Conservation (phyloP, 1,284 basidiomycete species). For the Ceratobasidium sp. region DNA sequence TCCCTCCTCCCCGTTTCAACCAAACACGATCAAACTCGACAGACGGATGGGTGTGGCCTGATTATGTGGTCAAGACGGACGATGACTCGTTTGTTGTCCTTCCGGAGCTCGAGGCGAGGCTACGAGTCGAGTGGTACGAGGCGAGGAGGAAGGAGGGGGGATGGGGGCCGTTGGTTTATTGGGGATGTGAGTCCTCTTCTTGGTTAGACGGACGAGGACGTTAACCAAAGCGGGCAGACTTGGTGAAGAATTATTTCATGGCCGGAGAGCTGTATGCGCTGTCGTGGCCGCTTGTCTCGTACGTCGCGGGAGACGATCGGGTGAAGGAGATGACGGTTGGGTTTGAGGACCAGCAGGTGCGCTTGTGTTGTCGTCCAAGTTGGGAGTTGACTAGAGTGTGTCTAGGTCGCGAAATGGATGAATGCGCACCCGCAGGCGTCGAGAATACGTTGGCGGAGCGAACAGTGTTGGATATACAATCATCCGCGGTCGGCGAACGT, state of each 20-base stretch:
- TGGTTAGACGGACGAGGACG: background rate
- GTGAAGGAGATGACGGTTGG: constrained; percentile 77
- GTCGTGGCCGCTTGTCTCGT: constrained; percentile 86
- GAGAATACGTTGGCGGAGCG: no score
- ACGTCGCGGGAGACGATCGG: constrained; percentile 75
- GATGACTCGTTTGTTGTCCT: constrained; percentile 93
- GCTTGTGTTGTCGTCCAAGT: no score
- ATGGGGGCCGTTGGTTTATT: constrained; percentile 78
- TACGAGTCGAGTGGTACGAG: constrained; percentile 16
- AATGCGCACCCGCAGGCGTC: no score
- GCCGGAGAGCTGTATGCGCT: constrained; percentile 93
- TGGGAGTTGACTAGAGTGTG: no score
- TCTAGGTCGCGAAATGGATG: no score
- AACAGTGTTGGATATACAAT: constrained; percentile 73
- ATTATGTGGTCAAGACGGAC: constrained; percentile 89
- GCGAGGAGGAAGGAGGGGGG: constrained; percentile 3
- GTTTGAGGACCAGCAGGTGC: constrained; percentile 89
- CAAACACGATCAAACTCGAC: constrained; percentile 41
- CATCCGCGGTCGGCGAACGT: constrained; percentile 92
- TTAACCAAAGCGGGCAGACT: constrained; percentile 54
- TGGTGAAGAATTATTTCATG: constrained; percentile 94
- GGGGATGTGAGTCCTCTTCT: constrained; percentile 64
- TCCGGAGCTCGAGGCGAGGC: constrained; percentile 13
- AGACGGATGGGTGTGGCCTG: constrained; percentile 72
- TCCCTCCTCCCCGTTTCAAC: constrained; percentile 71